These are phyloP conservation scores for Parasitella parasitica DNA, from an alignment of 371 early-diverging fungal genomes.

Conservation along the genomic window DNA sequence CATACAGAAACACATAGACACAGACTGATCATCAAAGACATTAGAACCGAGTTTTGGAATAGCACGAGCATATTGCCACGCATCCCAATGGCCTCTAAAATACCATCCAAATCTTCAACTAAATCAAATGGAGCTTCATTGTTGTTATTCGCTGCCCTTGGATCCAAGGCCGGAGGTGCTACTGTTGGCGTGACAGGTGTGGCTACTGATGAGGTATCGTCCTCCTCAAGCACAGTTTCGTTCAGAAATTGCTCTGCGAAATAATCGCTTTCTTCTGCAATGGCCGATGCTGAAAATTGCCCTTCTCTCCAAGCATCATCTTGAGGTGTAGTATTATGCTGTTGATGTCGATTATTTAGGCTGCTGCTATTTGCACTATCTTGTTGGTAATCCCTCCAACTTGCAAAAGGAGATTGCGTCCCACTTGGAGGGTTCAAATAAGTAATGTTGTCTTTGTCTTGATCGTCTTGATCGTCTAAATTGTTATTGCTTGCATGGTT, in stretches of 20 bases:
- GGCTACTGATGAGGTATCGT: neutral
- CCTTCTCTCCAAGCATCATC: constrained; percentile 7
- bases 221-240: neutral
- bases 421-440: constrained; percentile 16
- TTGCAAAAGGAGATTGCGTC: constrained; percentile 22
- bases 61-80: constrained; percentile 72
- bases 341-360: constrained; percentile 23
- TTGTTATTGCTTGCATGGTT: neutral
- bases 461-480: neutral
- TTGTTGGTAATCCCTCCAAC: constrained; percentile 30
- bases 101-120: constrained; percentile 70
- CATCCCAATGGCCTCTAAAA: constrained; percentile 86
- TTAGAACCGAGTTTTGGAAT: constrained; percentile 73
- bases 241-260: constrained; percentile 1
- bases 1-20: constrained; percentile 72
- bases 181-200: neutral
- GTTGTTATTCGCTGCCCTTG: neutral
- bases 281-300: constrained; percentile 2
- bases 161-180: neutral
- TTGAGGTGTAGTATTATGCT: constrained; percentile 47
- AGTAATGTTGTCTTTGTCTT: neutral
- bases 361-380: constrained; percentile 1
- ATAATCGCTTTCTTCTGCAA: constrained; percentile 4
- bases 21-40: constrained; percentile 66
- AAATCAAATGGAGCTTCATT: constrained; percentile 39